Percentiles rank a stretch among this genome's conserved stretches.
phyloP scores from a whole-genome alignment of 495 filamentous ascomycete genomes.

The Melanomma pulvis-pyrius region DNA sequence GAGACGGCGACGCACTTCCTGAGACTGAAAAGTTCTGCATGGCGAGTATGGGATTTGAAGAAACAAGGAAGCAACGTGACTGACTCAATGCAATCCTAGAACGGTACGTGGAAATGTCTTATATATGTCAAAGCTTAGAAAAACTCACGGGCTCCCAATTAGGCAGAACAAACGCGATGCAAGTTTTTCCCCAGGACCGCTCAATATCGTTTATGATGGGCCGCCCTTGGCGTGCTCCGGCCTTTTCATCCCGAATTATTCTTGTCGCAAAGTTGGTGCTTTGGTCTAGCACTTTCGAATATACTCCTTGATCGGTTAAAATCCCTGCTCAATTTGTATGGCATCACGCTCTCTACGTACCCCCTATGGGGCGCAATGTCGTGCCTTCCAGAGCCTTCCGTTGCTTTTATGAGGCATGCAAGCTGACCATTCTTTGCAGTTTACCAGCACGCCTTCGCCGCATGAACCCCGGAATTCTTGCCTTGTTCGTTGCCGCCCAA shows the following conservation, averaged over 20 bases:
- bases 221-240: slow-evolving; percentile 36
- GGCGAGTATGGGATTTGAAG: slow-evolving; percentile 4
- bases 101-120: slow-evolving; percentile 37
- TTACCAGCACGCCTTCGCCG: slow-evolving; percentile 9
- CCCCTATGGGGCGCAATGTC: slow-evolving; percentile 23
- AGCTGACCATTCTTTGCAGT: slow-evolving; percentile 29
- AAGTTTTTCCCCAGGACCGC: slow-evolving; percentile 35
- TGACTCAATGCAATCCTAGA: slow-evolving; percentile 15
- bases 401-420: slow-evolving; percentile 22
- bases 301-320: slow-evolving; percentile 32
- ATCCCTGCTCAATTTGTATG: slow-evolving; percentile 37
- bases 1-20: slow-evolving; percentile 29
- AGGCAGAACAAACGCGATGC: slow-evolving; percentile 38
- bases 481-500: slow-evolving; percentile 28
- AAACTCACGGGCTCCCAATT: slow-evolving; percentile 25
- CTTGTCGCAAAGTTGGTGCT: slow-evolving; percentile 25
- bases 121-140: slow-evolving; percentile 32
- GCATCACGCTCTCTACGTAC: slow-evolving; percentile 31
- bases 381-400: slow-evolving; percentile 31
- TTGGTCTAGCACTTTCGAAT: slow-evolving; percentile 36
- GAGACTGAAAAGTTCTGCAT: slow-evolving; percentile 29
- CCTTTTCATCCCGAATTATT: slow-evolving; percentile 37
- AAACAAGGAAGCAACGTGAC: slow-evolving; percentile 25
- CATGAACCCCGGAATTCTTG: slow-evolving; percentile 23
- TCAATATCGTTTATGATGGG: slow-evolving; percentile 37